Base-by-base conservation (phyloP, 1,284 basidiomycete species). In the Austroboletus niveus region DNA sequence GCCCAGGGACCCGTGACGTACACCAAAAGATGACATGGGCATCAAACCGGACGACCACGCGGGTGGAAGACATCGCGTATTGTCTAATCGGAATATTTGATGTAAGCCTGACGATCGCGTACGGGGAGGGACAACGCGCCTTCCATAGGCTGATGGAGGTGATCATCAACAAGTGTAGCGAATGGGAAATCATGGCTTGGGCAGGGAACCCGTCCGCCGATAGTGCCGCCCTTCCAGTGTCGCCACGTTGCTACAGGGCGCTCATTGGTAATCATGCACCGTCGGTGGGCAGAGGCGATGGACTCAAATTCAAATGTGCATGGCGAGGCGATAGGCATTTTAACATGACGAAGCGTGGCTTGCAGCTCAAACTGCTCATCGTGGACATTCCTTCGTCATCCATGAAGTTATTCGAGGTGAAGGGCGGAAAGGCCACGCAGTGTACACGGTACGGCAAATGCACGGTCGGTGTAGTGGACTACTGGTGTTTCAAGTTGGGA, bases 181-280 rank as follows among this genome's bases (percentile, higher is more conserved):
- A 66, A 29, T 66, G 68, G 64, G 64, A 70, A 22, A 68, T 66
- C 35, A 67, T 70, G 57, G 66, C 63, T 2, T 68, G 66, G 65
- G 61, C 59, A 20, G 65, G 68, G 6, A 43, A 42, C 12, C 45
- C 57, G 36, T 66, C 66, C 5, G 47, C 56, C 17, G 64, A 70
- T 22, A 70, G 66, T 40, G 46, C 61, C 4, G 64, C 64, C 1
- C 54, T 69, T 8, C 66, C 66, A 4, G 64, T 64, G 30, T 69
- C 66, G 10, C 60, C 64, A 35, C 55, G 58, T 36, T 59, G 66
- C 24, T 66, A 65, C 55, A 64, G 17, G 45, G 8, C 57, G 4
- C 60, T 65, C 15, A 42, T 53, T 4, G 39, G 51, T 27, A 29
- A 50, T 10, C 35, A 29, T 10, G 7, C 42, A 9, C 20, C 20